Evolutionary conservation across 2,329 filamentous ascomycete species (phyloP).

Genomic region (Cercospora janseana): DNA sequence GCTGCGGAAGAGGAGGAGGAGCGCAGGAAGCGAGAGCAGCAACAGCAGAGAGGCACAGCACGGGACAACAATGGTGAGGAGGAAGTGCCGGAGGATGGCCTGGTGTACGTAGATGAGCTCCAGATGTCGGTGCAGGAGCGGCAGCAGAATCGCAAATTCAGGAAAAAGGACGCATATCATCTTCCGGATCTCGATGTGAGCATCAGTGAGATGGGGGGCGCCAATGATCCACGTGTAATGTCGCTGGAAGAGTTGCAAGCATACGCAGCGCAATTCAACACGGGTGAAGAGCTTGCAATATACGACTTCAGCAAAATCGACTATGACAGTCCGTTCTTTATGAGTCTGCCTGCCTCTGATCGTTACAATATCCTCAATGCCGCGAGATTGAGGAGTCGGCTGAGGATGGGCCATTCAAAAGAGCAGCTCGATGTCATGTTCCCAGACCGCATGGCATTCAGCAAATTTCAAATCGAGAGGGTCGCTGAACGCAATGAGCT

Average conservation of each 20-base stretch:
- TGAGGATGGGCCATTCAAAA: slow-evolving; percentile 95
- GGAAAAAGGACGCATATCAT: slow-evolving; percentile 92
- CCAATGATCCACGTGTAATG: slow-evolving; percentile 95
- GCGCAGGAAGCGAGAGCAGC: slow-evolving; percentile 53
- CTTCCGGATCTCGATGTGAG: slow-evolving; percentile 77
- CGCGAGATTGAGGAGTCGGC: slow-evolving; percentile 77
- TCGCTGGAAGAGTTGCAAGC: slow-evolving; percentile 89
- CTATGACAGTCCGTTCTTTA: slow-evolving; percentile 93
- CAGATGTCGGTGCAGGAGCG: slow-evolving; percentile 77
- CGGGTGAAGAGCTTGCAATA: slow-evolving; percentile 77
- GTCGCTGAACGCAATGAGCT: slow-evolving; percentile 90
- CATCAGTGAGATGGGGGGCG: slow-evolving; percentile 80
- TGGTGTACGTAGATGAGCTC: slow-evolving; percentile 90
- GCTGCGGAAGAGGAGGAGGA: slow-evolving; percentile 80
- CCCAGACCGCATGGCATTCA: slow-evolving; percentile 95
- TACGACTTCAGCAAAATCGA: slow-evolving; percentile 99
- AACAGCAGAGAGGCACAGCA: slow-evolving; percentile 30
- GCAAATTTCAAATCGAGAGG: slow-evolving; percentile 90
- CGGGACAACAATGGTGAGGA: slow-evolving; percentile 54
- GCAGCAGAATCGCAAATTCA: slow-evolving; percentile 71
- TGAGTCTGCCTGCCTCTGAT: slow-evolving; percentile 82
- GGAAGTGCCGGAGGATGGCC: slow-evolving; percentile 66
- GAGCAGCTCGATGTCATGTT: slow-evolving; percentile 97
- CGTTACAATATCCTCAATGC: slow-evolving; percentile 98
- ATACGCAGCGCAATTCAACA: slow-evolving; percentile 88